phyloP scores from a whole-genome alignment of 1,284 basidiomycete species.

The Golubevia pallescens region DNA sequence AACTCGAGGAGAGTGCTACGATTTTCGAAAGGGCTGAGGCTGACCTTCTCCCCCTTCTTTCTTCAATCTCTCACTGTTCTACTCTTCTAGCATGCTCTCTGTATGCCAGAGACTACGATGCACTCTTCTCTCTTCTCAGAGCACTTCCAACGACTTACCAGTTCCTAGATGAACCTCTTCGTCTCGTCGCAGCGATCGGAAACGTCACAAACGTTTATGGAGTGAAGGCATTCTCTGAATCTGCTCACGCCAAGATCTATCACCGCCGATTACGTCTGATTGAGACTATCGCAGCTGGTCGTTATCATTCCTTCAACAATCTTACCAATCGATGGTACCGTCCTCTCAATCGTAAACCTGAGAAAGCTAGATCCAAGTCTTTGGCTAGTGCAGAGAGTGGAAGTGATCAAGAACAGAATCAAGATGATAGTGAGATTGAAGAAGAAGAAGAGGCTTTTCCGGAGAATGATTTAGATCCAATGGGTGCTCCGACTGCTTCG shows the following conservation, averaged over 20 bases:
- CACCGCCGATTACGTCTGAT: slow-evolving; percentile 41
- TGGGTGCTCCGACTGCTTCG: too few relatives aligned
- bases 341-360: neutral
- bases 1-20: neutral
- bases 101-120: slow-evolving; percentile 36
- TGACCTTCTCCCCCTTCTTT: neutral
- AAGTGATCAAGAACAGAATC: slow-evolving; percentile 13
- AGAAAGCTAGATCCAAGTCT: neutral
- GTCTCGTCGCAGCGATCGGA: slow-evolving; percentile 32
- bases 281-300: slow-evolving; percentile 37
- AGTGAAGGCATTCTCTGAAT: slow-evolving; percentile 28
- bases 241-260: slow-evolving; percentile 37
- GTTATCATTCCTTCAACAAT: neutral
- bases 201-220: slow-evolving; percentile 45
- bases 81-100: slow-evolving; percentile 32
- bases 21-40: neutral
- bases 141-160: slow-evolving; percentile 41
- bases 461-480: slow-evolving; percentile 57
- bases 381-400: slow-evolving; percentile 6
- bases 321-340: neutral
- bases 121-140: slow-evolving; percentile 29
- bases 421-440: slow-evolving; percentile 22
- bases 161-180: slow-evolving; percentile 49
- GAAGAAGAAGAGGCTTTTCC: slow-evolving; percentile 39
- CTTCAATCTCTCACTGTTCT: neutral